A percentile compares a stretch with the other conserved stretches of the same genome.
Evolutionary conservation across 345 rosid genomes (phyloP).

Genomic region (Brassica napus): Da-Ae NC_063437.1:4592501-4593000

Average conservation of each 20-base stretch:
- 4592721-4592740: conserved; percentile 97
- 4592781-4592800: conserved; percentile 56
- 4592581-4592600: conserved; percentile 35
- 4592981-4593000: conserved; percentile 67
- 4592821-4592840: conserved; percentile 69
- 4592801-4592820: conserved; percentile 97
- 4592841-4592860: conserved; percentile 94
- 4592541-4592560: conserved; percentile 72
- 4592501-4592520: conserved; percentile 91
- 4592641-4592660: conserved; percentile 53
- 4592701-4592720: conserved; percentile 71
- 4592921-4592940: neutral
- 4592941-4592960: conserved; percentile 53
- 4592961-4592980: conserved; percentile 95
- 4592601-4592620: conserved; percentile 22
- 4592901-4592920: neutral
- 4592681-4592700: conserved; percentile 78
- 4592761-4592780: conserved; percentile 85
- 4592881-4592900: neutral
- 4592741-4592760: conserved; percentile 96
- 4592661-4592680: conserved; percentile 90
- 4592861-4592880: conserved; percentile 84
- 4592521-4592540: conserved; percentile 67
- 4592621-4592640: conserved; percentile 12
- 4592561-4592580: conserved; percentile 63